phyloP scores from a whole-genome alignment of 495 filamentous ascomycete genomes.

The Corynascus novoguineensis region DNA sequence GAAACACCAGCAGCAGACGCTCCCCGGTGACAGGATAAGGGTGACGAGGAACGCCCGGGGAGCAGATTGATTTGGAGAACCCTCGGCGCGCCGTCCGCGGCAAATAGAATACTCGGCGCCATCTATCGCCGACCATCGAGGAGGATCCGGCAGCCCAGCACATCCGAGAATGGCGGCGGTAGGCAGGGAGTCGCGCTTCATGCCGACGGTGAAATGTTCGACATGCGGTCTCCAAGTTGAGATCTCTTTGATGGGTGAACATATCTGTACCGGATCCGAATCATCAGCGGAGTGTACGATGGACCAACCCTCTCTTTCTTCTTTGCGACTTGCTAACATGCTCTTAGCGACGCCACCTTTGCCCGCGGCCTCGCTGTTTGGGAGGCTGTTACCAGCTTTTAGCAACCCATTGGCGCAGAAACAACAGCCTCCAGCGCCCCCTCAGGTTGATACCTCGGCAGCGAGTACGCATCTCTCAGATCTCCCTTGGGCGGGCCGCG shows the following conservation, averaged over 20 bases:
- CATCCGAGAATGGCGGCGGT: constrained; percentile 39
- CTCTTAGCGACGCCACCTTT: constrained; percentile 26
- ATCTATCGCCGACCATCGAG: background rate
- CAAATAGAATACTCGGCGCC: background rate
- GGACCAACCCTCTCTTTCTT: background rate
- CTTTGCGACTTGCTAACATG: constrained; percentile 11
- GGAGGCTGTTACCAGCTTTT: constrained; percentile 33
- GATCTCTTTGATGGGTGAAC: constrained; percentile 88
- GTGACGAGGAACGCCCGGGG: constrained; percentile 10
- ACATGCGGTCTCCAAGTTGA: constrained; percentile 78
- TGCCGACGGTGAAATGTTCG: constrained; percentile 96
- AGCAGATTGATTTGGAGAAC: background rate
- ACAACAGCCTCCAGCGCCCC: constrained; percentile 35
- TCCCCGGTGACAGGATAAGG: constrained; percentile 8
- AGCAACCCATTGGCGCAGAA: constrained; percentile 24
- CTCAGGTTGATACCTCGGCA: constrained; percentile 50
- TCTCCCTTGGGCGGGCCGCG: background rate
- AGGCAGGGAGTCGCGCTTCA: constrained; percentile 59
- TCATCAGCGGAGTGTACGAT: constrained; percentile 37
- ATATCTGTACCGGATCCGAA: constrained; percentile 54
- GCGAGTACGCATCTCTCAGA: constrained; percentile 46
- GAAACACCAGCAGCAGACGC: background rate
- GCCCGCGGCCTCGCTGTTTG: constrained; percentile 34
- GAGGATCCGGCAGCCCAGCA: constrained; percentile 19
- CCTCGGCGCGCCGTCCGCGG: background rate